Conservation (phyloP, 2,329 filamentous ascomycete species). For the Neoarthrinium moseri region DNA sequence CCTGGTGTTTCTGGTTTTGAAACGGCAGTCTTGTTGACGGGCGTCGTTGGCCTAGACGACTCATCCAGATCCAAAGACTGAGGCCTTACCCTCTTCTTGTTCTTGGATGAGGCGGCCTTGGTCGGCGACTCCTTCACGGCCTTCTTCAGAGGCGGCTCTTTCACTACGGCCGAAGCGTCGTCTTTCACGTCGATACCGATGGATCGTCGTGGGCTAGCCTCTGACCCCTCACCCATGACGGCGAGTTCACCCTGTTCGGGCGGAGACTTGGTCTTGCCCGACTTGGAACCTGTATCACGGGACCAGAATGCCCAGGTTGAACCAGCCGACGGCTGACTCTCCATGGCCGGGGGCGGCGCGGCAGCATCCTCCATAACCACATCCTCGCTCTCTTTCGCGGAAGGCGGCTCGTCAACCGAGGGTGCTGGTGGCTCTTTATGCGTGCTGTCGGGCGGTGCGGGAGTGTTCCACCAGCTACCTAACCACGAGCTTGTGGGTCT, state of each 20-base stretch:
- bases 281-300: slow-evolving; percentile 44
- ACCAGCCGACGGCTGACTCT: slow-evolving; percentile 43
- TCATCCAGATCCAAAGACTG: slow-evolving; percentile 48
- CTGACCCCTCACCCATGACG: slow-evolving; percentile 54
- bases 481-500: slow-evolving; percentile 32
- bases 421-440: slow-evolving; percentile 14
- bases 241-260: slow-evolving; percentile 53
- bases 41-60: slow-evolving; percentile 31
- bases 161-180: slow-evolving; percentile 24
- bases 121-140: slow-evolving; percentile 20
- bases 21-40: slow-evolving; percentile 27
- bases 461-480: slow-evolving; percentile 28
- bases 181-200: slow-evolving; percentile 41
- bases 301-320: slow-evolving; percentile 86
- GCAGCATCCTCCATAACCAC: slow-evolving; percentile 43
- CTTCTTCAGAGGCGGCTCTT: slow-evolving; percentile 29
- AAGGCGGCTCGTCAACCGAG: slow-evolving; percentile 17
- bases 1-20: slow-evolving; percentile 28
- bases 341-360: slow-evolving; percentile 20
- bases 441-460: slow-evolving; percentile 12
- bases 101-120: slow-evolving; percentile 32
- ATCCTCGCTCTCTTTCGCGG: slow-evolving; percentile 34
- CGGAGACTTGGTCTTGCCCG: slow-evolving; percentile 23
- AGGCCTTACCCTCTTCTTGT: slow-evolving; percentile 44
- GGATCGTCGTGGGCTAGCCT: slow-evolving; percentile 52